Evolutionary conservation across 306 rosid genomes (phyloP).

Genomic region (Pterocarpus macrocarpus): DNA sequence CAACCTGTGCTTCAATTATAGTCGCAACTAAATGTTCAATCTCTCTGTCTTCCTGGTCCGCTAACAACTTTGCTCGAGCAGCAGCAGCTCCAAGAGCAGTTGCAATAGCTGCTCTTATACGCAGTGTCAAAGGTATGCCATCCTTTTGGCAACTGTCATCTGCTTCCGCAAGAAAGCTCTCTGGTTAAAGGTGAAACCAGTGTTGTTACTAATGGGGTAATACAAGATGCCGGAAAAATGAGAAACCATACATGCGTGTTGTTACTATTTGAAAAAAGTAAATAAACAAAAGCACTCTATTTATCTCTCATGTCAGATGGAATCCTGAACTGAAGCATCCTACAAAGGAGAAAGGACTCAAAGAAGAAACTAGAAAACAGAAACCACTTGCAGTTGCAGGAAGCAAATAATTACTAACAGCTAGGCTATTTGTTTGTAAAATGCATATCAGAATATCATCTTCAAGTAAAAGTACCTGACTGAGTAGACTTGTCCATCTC

Average conservation of each 20-base stretch:
- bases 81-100: constrained; percentile 98
- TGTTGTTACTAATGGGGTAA: not conserved
- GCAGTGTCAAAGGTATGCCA: constrained; percentile 68
- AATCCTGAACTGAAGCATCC: not conserved
- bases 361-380: not conserved
- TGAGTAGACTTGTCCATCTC: constrained; percentile 56
- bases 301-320: constrained; percentile 5
- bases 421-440: constrained; percentile 17
- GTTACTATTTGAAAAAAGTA: not conserved
- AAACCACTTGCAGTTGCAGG: constrained; percentile 12
- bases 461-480: constrained; percentile 61
- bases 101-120: constrained; percentile 81
- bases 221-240: not conserved
- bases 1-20: constrained; percentile 87
- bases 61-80: constrained; percentile 84
- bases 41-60: constrained; percentile 93
- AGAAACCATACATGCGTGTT: not conserved
- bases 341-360: not conserved
- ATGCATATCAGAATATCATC: constrained; percentile 34
- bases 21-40: constrained; percentile 79
- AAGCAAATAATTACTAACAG: constrained; percentile 3
- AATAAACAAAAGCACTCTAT: not conserved
- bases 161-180: constrained; percentile 50
- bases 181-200: constrained; percentile 31
- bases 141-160: constrained; percentile 52